Conservation (phyloP, 176 grass and related monocot species). For the Zea mays region Zm-B73-REFERENCE-NAM-5.0 NC_050100.1:166485001-166485500, state of each 20-base stretch:
- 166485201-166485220: slow-evolving; percentile 4
- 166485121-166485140: neutral
- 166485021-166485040: neutral
- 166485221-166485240: slow-evolving; percentile 22
- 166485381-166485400: no score
- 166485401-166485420: no score
- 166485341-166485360: no score
- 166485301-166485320: neutral
- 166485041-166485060: neutral
- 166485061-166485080: neutral
- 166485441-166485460: no score
- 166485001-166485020: neutral
- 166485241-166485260: neutral
- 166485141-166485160: slow-evolving; percentile 1
- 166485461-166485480: no score
- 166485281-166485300: neutral
- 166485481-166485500: no score
- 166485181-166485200: neutral
- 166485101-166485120: neutral
- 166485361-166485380: no score
- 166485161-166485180: slow-evolving; percentile 1
- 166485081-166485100: neutral
- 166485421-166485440: no score
- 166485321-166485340: no score
- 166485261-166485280: neutral